Percentiles rank a stretch among this genome's conserved stretches.
Evolutionary conservation across 2,329 filamentous ascomycete species (phyloP).

Genomic region (Penicillium hesseltinei): DNA sequence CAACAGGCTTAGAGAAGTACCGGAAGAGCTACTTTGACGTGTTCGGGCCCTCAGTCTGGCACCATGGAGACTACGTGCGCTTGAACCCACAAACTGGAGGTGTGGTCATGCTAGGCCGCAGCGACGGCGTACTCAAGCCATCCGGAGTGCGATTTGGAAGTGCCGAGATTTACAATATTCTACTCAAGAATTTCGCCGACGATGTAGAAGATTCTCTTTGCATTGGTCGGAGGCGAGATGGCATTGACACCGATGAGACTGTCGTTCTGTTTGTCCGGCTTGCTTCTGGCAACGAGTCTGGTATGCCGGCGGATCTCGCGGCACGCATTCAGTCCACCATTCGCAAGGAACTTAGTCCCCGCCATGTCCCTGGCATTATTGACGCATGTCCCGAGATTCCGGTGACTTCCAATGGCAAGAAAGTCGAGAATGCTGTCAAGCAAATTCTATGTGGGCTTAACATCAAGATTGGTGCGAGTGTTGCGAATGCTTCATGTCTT

Average conservation of each 20-base stretch:
- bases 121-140: constrained; percentile 90
- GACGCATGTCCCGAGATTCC: constrained; percentile 85
- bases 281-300: constrained; percentile 36
- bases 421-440: constrained; percentile 96
- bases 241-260: constrained; percentile 74
- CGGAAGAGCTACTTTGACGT: constrained; percentile 81
- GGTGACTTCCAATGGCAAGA: constrained; percentile 92
- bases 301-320: constrained; percentile 61
- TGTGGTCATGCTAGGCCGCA: constrained; percentile 85
- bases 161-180: constrained; percentile 94
- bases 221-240: constrained; percentile 69
- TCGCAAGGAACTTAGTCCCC: constrained; percentile 74
- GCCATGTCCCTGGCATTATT: constrained; percentile 83
- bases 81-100: constrained; percentile 71
- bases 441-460: constrained; percentile 87
- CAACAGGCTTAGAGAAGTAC: constrained; percentile 72
- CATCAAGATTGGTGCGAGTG: constrained; percentile 85
- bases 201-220: constrained; percentile 85
- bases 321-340: constrained; percentile 65
- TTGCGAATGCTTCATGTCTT: constrained; percentile 85
- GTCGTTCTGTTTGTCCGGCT: constrained; percentile 88
- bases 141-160: constrained; percentile 87
- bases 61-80: constrained; percentile 88
- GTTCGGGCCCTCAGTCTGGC: constrained; percentile 71
- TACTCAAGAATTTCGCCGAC: constrained; percentile 75